Conservation (phyloP, 2,329 filamentous ascomycete species). For the Phoma herbarum region DNA sequence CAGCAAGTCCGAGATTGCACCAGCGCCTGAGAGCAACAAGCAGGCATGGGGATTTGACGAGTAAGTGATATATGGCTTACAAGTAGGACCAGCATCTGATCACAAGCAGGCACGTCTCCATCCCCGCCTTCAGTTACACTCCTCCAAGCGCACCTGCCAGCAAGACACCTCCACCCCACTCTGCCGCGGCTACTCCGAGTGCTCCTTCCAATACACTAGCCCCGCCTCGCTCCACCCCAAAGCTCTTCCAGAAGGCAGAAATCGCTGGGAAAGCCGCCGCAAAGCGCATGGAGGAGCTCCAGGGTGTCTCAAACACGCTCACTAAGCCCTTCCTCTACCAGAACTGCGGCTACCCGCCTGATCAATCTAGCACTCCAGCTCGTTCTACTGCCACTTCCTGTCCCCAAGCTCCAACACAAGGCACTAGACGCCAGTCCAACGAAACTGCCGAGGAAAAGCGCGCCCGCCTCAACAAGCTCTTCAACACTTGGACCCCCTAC, state of each 20-base stretch:
- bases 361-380: background rate
- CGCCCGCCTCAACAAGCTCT: background rate
- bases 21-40: background rate
- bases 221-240: background rate
- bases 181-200: background rate
- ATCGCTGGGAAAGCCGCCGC: background rate
- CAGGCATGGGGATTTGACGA: background rate
- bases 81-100: background rate
- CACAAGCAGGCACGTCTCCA: background rate
- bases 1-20: background rate
- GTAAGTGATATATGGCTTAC: background rate
- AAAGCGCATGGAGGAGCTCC: slow-evolving; percentile 5
- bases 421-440: background rate
- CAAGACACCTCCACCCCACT: background rate
- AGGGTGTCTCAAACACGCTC: background rate
- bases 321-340: background rate
- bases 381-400: background rate
- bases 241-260: background rate
- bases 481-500: background rate
- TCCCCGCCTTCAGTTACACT: background rate
- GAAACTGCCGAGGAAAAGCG: background rate
- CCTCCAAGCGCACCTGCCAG: background rate
- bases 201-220: background rate
- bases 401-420: background rate
- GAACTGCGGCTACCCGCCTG: background rate